These are phyloP conservation scores for Salvia rosmarinus DNA, from an alignment of 257 asterid genomes.

Conservation along the genomic window DNA sequence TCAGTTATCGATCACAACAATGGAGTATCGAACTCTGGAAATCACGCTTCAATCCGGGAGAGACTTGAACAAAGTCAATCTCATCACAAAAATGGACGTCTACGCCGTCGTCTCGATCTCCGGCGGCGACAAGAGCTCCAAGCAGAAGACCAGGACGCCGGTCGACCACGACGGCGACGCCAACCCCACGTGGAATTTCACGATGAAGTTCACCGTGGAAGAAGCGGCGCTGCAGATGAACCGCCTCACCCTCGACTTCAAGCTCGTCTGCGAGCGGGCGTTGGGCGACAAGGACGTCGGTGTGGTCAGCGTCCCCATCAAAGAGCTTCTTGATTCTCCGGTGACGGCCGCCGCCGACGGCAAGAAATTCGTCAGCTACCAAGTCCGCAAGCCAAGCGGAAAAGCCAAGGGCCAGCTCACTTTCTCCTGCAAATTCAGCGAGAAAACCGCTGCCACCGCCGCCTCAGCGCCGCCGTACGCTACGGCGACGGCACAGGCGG, in stretches of 20 bases:
- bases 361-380: conserved; percentile 65
- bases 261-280: conserved; percentile 66
- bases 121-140: conserved; percentile 51
- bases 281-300: conserved; percentile 88
- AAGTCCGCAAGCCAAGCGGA: conserved; percentile 79
- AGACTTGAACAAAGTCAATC: conserved; percentile 74
- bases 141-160: conserved; percentile 65
- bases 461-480: conserved; percentile 37
- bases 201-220: conserved; percentile 71
- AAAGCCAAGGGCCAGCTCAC: conserved; percentile 76
- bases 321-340: conserved; percentile 76
- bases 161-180: conserved; percentile 62
- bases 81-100: conserved; percentile 73
- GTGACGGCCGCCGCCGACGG: conserved; percentile 41
- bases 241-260: conserved; percentile 63
- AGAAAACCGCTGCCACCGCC: conserved; percentile 37
- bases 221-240: conserved; percentile 62
- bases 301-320: conserved; percentile 66
- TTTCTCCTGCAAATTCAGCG: conserved; percentile 65
- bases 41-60: conserved; percentile 58
- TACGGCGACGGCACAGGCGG: conserved; percentile 10
- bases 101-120: conserved; percentile 71
- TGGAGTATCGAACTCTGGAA: conserved; percentile 69
- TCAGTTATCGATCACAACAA: conserved; percentile 14
- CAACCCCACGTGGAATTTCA: conserved; percentile 76